phyloP scores from a whole-genome alignment of 331 rosid genomes.

The Cucumis variabilis region DNA sequence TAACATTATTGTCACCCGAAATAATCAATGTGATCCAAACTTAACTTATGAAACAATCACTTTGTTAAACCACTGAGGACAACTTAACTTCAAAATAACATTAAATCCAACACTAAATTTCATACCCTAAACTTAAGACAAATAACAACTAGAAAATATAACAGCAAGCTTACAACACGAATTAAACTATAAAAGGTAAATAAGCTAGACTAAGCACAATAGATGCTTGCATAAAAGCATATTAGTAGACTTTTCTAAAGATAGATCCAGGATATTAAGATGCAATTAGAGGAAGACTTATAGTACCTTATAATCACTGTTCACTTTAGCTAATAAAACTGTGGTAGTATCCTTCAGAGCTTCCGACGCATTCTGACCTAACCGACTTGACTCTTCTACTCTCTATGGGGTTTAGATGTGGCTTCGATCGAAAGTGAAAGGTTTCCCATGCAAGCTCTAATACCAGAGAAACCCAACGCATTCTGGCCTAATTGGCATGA shows the following conservation, averaged over 20 bases:
- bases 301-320: conserved; percentile 95
- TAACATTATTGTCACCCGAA: conserved; percentile 28
- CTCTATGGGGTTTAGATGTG: too few species aligned
- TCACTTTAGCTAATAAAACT: conserved; percentile 98
- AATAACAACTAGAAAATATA: not conserved
- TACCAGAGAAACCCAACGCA: too few species aligned
- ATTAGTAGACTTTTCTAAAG: not conserved
- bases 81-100: not conserved
- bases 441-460: too few species aligned
- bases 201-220: not conserved
- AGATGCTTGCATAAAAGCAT: not conserved
- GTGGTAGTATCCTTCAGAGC: conserved; percentile 97
- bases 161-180: not conserved
- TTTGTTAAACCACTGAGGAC: not conserved
- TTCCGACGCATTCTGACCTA: conserved; percentile 94
- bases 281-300: conserved; percentile 1
- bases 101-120: not conserved
- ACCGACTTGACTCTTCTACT: too few species aligned
- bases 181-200: not conserved
- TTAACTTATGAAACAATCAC: not conserved
- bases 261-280: conserved; percentile 22
- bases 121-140: not conserved
- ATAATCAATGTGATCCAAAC: too few species aligned
- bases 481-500: too few species aligned
- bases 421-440: too few species aligned